Evolutionary conservation across 78 protist species (phyloP), one percentile per base, ranked within the genome.

Genomic region (Dictyostelium brefeldianum): DNA sequence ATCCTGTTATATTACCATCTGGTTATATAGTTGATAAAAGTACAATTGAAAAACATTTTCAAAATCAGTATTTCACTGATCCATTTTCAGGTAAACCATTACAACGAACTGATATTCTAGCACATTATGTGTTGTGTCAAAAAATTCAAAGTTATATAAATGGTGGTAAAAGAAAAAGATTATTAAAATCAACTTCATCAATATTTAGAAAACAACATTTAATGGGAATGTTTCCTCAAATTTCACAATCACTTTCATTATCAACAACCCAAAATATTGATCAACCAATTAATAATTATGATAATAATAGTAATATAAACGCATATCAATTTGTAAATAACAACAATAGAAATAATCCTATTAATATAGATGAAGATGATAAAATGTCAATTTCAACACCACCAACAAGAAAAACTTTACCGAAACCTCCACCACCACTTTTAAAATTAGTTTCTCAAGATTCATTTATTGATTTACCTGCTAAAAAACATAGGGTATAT

Each of bases 21-120:
- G 92, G 83, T 14, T 41, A 77, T 41, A 31, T 64, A n/a, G 79
- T 87, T 4, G 83, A 87, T 51, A 62, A 83, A 41, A n/a, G 65
- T 9, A 87, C 92, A 9, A 59, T 87, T 43, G 69, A 87, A 65
- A 87, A 77, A 64, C 83, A 75, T 15, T 87, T 87, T 77, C 29
- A 53, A 48, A 87, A 87, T 29, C 77, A 64, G 9, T 87, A 62
- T 43, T 77, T 77, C 41, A 87, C 80, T 25, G 92, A 87, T 64
- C 92, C 92, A 20, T 87, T 27, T 41, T 43, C 83, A 1, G 83
- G 92, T 15, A 27, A 75, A 31, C 46, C 41, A 18, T 27, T 87
- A 6, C 22, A 50, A 15, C 36, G 31, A 4, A 3, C 25, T 8
- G 67, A 87, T 29, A 87, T 77, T 20, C 82, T 77, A n/a, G 47